Evolutionary conservation across 1,284 basidiomycete genomes (phyloP).

Genomic region (Pseudozyma pruni): DNA sequence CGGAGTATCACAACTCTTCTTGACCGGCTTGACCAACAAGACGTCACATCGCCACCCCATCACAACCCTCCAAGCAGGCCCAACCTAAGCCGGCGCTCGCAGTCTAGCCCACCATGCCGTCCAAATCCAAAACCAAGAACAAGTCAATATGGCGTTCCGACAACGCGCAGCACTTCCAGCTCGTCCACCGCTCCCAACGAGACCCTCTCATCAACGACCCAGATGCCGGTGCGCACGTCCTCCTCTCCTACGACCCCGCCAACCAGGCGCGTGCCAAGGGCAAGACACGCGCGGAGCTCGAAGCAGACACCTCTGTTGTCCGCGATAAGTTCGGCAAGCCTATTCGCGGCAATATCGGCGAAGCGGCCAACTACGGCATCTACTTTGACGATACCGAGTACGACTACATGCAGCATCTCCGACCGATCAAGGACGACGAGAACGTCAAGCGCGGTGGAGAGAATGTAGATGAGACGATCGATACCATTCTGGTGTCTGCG

Average conservation of each 20-base stretch:
- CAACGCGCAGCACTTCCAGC: slow-evolving; percentile 90
- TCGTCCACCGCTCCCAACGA: slow-evolving; percentile 94
- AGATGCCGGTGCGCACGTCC: slow-evolving; percentile 86
- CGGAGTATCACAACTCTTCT: too few species aligned
- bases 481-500: slow-evolving; percentile 51
- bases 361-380: slow-evolving; percentile 89
- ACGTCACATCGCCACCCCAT: too few species aligned
- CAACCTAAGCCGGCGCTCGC: too few species aligned
- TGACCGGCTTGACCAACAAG: too few species aligned
- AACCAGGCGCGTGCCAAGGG: slow-evolving; percentile 71
- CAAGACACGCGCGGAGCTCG: slow-evolving; percentile 80
- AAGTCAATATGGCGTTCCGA: slow-evolving; percentile 86
- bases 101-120: slow-evolving; percentile 42
- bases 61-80: too few species aligned
- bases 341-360: slow-evolving; percentile 73
- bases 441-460: slow-evolving; percentile 59
- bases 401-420: slow-evolving; percentile 97
- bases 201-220: slow-evolving; percentile 95
- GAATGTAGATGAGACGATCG: slow-evolving; percentile 57
- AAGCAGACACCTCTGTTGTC: slow-evolving; percentile 72
- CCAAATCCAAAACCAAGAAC: slow-evolving; percentile 50
- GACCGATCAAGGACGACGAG: slow-evolving; percentile 57
- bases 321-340: slow-evolving; percentile 69
- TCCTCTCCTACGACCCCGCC: slow-evolving; percentile 80
- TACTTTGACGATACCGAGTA: slow-evolving; percentile 98